Evolutionary conservation across 106 monocot genomes (phyloP), one percentile per base, ranked within the genome.

Genomic region (Dioscorea dumetorum): DNA sequence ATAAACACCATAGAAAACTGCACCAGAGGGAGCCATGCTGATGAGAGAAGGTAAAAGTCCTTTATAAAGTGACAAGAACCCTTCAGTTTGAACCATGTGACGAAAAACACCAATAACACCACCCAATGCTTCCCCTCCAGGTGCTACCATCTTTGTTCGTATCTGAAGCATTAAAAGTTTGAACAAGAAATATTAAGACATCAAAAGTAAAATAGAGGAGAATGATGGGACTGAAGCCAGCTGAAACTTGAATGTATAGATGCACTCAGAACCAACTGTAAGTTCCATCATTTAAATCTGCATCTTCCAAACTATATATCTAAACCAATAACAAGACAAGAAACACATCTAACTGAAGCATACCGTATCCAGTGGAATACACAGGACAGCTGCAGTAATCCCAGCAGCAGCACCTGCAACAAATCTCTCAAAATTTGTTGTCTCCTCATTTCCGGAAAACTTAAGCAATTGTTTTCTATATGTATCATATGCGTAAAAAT

Each of bases 341-440:
- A 41, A 10, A 41, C 41, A 41, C 41, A 41, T 6, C 41, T 6
- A 73, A 24, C 57, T 53, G 33, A 70, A 11, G 48, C 82, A 58
- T 88, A 92, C 97, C 68, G 90, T 99, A 75, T 99, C 93, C 99
- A 99, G 81, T 50, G 99, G 99, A 35, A 99, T 77, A 49, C 93
- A 99, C n/a, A 99, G 58, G 12, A 99, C 72, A 12, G 93, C 81
- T 34, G 99, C 99, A 70, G 99, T 93, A 67, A 99, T 81, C 58
- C 99, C 99, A 68, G 99, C 90, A 5, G 87, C 82, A 67, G 93
- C 93, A 69, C 93, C 99, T 13, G 90, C 93, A 60, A 99, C 52
- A 67, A 99, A 93, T 64, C 93, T 84, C 57, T 90, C 99, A 67
- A 85, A 83, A 48, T 93, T 90, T 54, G 89, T 93, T 35, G 87